Evolutionary conservation across 768 basidiomycete species (phyloP), one percentile per base, ranked within the genome.

Genomic region (Calocybe gangraenosa): DNA sequence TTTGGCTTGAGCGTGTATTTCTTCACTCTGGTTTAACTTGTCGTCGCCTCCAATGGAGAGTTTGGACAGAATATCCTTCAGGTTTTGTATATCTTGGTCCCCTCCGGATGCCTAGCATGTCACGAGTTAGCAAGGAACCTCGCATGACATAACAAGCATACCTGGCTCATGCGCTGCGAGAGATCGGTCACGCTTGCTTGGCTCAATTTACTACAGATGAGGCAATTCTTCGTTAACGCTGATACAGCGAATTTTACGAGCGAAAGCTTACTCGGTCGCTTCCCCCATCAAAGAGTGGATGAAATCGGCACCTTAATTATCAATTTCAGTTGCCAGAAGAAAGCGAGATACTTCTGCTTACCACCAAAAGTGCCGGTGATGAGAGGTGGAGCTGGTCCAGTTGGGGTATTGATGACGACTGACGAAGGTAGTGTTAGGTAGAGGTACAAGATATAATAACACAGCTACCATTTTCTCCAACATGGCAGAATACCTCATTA

Each of bases 401-500:
- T 71, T 14, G 80, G 79, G 0, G 80, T 78, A 36, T 79, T 63
- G 38, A 81, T 67, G 17, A 53, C 58, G 15, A 73, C 71, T 72
- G 44, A 20, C 18, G 20, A 54, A 41, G 7, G 28, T 21, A 25
- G 22, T 7, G 13, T 6, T 33, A 34, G 22, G 13, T 36, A 23
- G 8, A 7, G 17, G 5, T 33, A 13, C 22, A 30, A 42, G 37
- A 10, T 2, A 8, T 23, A 22, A 42, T 23, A 8, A 30, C 7
- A 23, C 7, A 25, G 46, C 41, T 46, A 70, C 75, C 76, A 49
- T 73, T 69, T 34, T 84, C 79, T 11, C 89, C 87, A 38, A 91
- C 86, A 61, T 91, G 87, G 47, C 82, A 82, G 64, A 91, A 91
- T 13, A 90, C 83, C 34, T 86, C 70, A 13, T 66, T 48, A 58